Base-by-base conservation (phyloP, 2,329 filamentous ascomycete species). In the Chrysosporium keratinophilum region DNA sequence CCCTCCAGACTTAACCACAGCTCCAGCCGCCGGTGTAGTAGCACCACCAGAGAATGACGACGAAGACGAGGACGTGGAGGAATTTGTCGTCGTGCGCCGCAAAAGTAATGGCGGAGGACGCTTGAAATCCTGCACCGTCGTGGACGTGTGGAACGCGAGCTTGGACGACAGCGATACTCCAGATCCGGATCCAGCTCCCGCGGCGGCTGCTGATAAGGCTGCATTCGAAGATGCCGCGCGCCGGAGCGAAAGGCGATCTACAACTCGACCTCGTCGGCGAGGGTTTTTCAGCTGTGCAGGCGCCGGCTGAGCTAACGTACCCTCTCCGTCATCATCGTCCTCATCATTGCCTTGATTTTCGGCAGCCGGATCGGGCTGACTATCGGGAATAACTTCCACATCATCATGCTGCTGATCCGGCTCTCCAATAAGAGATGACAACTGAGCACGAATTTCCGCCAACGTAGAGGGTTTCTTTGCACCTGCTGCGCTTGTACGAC, bases 371-470 rank as follows among this genome's bases (percentile, higher is more conserved):
- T 55, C 47, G 10, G 53, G 46, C 15, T 48, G 44, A 10, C 44
- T 42, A 12, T 54, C 52, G 7, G 42, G 39, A n/a, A 49, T 46
- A 6, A 45, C 33, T 28, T 50, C 46, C 7, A 37, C 45, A 12
- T 23, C 11, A 23, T 34, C 37, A 57, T 58, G 71, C 64, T 14
- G 79, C 64, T 14, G 79, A 77, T 54, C 67, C 63, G 61, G 71
- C 14, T 67, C 51, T 50, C 95, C 89, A 14, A 95, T 82, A 9
- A 96, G 77, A 67, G 85, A 87, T 3, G 87, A 94, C 5, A 96
- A 74, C 0, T 87, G 88, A 66, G 91, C 82, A 54, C 88, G 83
- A 58, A 96, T 85, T 63, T 96, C 88, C 28, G 83, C 81, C 9
- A 95, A 74, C 15, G 83, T 86, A 4, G 84, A 77, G 0, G 89